phyloP scores from a whole-genome alignment of 2,329 filamentous ascomycete species.

The Hypomyces rosellus region DNA sequence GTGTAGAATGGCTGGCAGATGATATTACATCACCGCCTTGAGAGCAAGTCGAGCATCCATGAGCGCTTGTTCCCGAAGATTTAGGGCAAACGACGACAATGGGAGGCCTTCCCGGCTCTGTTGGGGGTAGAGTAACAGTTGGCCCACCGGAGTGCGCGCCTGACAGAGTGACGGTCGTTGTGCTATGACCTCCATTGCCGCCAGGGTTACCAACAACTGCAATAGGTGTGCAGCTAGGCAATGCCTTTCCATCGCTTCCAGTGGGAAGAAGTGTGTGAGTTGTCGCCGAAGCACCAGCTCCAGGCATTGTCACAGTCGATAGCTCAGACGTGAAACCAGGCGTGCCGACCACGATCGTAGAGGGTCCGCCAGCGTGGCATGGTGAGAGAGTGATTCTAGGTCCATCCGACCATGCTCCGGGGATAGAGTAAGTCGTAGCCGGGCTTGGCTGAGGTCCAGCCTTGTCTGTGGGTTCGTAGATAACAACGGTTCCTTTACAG shows the following conservation, averaged over 20 bases:
- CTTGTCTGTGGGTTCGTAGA: conserved; percentile 17
- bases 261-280: conserved; percentile 15
- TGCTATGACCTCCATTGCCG: not conserved
- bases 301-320: conserved; percentile 12
- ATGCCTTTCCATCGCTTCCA: conserved; percentile 12
- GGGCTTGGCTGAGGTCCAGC: not conserved
- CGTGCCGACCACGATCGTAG: conserved; percentile 15
- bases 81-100: too few species aligned
- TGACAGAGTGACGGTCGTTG: not conserved
- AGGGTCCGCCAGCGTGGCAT: conserved; percentile 8
- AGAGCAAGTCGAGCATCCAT: too few species aligned
- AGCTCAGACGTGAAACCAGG: conserved; percentile 11
- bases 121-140: conserved; percentile 7
- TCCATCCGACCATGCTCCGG: conserved; percentile 9
- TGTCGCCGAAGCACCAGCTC: conserved; percentile 6
- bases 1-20: too few species aligned
- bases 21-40: too few species aligned
- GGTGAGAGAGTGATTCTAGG: conserved; percentile 11
- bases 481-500: conserved; percentile 20
- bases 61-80: too few species aligned
- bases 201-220: conserved; percentile 11
- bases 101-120: too few species aligned
- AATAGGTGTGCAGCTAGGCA: conserved; percentile 12
- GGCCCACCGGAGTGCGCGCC: not conserved
- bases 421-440: conserved; percentile 9